Evolutionary conservation across 805 yeast species (phyloP).

Genomic region (Wickerhamomyces tratensis): DNA sequence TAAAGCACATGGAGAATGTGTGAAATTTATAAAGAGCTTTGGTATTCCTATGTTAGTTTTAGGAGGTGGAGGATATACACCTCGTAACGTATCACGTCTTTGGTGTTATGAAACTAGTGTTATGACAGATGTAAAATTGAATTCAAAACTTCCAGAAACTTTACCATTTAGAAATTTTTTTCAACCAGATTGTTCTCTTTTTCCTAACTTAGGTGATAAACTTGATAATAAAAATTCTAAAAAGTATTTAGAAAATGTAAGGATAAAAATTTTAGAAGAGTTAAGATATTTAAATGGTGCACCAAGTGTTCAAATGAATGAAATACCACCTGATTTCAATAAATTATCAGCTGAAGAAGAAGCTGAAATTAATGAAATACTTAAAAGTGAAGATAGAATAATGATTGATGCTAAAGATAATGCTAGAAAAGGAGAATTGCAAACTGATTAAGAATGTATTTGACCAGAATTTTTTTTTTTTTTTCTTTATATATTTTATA

Average conservation of each 20-base stretch:
- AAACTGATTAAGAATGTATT: not conserved
- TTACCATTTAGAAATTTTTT: constrained; percentile 53
- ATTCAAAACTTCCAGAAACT: constrained; percentile 14
- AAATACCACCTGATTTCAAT: constrained; percentile 61
- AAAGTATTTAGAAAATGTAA: constrained; percentile 72
- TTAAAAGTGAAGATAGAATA: constrained; percentile 25
- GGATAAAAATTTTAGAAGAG: constrained; percentile 70
- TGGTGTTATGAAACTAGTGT: constrained; percentile 94
- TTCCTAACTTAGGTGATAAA: constrained; percentile 71
- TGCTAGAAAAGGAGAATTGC: constrained; percentile 25
- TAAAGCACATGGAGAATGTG: constrained; percentile 94
- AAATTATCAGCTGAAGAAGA: constrained; percentile 27
- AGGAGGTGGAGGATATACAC: constrained; percentile 99
- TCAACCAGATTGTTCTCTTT: constrained; percentile 82
- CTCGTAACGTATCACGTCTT: constrained; percentile 90
- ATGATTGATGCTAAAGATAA: constrained; percentile 27
- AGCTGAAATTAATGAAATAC: constrained; percentile 18
- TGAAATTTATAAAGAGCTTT: constrained; percentile 75
- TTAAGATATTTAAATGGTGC: constrained; percentile 79
- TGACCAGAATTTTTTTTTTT: no score
- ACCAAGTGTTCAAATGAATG: constrained; percentile 89
- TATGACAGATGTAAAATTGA: constrained; percentile 68
- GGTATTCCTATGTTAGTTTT: constrained; percentile 86
- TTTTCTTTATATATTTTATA: no score
- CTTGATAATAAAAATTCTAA: constrained; percentile 81